Base-by-base conservation (phyloP, 306 rosid genomes). In the Mimosa bimucronata region DNA sequence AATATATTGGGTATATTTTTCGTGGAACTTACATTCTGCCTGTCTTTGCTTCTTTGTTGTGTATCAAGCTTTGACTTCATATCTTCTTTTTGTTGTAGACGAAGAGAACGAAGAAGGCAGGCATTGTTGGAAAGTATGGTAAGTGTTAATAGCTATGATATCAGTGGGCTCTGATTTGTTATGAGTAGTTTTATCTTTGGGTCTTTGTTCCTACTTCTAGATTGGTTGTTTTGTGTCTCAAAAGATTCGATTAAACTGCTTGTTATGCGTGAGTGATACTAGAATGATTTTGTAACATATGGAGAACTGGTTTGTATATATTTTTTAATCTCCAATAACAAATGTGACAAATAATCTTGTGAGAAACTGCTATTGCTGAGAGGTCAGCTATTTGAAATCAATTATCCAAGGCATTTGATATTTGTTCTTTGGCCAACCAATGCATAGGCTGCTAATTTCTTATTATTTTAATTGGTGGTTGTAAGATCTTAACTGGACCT, bases 101-200 rank as follows among this genome's bases (percentile, higher is more conserved):
- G n/a, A 94, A 91, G 95, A 94, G 97, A 74, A 94, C 97, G 0
- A 94, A 94, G 97, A 94, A 94, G 93, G 95, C 94, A 6, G 94
- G 98, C 30, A 93, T 91, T 77, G 97, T 93, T 75, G 98, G 97
- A 21, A 93, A 93, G 70, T 93, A 93, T 18, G 98, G 97, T 91
- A 76, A 37, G 88, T 19, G 7, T 41, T 50, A 0, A 21, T 71
- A 0, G 21, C 60, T 28, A 31, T 60, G n/a, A 4, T 69, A 2
- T 25, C 42, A 2, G 1, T 25, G 25, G 8, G 80, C 31, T 60
- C 60, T 25, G 23, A 21, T 71, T 4, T 40, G 26, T 9, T 23
- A 3, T 3, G 31, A 25, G 66, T 12, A 60, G 23, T 37, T 70
- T 68, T 75, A 10, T 53, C n/a, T 58, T 25, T 13, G 67, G 42